A percentile compares a stretch with the other conserved stretches of the same genome.
Evolutionary conservation across 1,139 yeast genomes (phyloP).

Genomic region (Yamadazyma diddensiae): DNA sequence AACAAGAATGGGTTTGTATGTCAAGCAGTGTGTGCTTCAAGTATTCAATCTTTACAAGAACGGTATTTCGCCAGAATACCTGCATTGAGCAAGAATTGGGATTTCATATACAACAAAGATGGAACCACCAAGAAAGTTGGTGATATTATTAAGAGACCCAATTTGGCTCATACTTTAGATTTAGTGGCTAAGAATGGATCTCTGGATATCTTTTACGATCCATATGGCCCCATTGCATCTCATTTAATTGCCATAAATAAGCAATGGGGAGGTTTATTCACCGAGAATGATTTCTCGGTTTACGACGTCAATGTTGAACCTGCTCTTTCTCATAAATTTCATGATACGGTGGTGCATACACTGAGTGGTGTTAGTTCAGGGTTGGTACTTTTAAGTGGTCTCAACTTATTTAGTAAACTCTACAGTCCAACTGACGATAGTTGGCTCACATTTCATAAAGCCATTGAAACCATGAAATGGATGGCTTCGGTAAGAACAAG

Average conservation of each 20-base stretch:
- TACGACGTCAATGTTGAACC: slow-evolving; percentile 56
- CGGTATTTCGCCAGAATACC: slow-evolving; percentile 30
- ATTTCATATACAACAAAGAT: slow-evolving; percentile 42
- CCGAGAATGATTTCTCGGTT: slow-evolving; percentile 57
- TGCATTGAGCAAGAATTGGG: slow-evolving; percentile 45
- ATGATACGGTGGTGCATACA: slow-evolving; percentile 57
- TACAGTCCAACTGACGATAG: slow-evolving; percentile 21
- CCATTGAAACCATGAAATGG: slow-evolving; percentile 92
- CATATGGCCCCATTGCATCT: slow-evolving; percentile 68
- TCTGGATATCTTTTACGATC: slow-evolving; percentile 76
- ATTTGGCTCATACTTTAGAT: slow-evolving; percentile 64
- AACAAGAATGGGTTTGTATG: slow-evolving; percentile 69
- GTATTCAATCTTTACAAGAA: slow-evolving; percentile 20
- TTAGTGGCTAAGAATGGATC: slow-evolving; percentile 73
- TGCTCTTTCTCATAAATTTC: slow-evolving; percentile 45
- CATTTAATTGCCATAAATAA: slow-evolving; percentile 46
- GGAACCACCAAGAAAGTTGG: slow-evolving; percentile 45
- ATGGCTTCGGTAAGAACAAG: slow-evolving; percentile 80
- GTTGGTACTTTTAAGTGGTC: slow-evolving; percentile 72
- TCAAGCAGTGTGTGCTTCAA: slow-evolving; percentile 42
- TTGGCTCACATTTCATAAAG: slow-evolving; percentile 56
- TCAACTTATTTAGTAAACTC: slow-evolving; percentile 53
- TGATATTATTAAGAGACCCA: slow-evolving; percentile 57
- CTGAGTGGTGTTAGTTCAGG: slow-evolving; percentile 84
- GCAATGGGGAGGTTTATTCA: slow-evolving; percentile 59